phyloP scores from a whole-genome alignment of 2,329 filamentous ascomycete genomes.

The Aureobasidium sp. region DNA sequence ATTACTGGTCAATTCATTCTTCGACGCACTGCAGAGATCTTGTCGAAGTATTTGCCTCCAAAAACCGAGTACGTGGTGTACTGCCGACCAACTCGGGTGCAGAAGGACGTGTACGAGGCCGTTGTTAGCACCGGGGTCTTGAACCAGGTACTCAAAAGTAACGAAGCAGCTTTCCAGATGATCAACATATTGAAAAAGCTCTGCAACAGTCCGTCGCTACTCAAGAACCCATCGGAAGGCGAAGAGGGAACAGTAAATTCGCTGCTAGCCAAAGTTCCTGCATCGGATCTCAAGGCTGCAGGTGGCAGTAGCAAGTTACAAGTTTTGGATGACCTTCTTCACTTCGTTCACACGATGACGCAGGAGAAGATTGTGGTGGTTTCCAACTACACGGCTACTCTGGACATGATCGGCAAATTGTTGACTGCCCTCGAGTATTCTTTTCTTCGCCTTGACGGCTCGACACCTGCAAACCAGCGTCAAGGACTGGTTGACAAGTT shows the following conservation, averaged over 20 bases:
- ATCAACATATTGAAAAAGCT: constrained; percentile 67
- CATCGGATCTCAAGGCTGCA: constrained; percentile 46
- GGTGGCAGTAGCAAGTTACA: constrained; percentile 58
- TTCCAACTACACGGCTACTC: constrained; percentile 67
- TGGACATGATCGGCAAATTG: constrained; percentile 57
- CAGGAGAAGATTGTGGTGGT: constrained; percentile 65
- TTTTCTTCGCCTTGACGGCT: constrained; percentile 62
- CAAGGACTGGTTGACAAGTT: constrained; percentile 63
- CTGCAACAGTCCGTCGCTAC: constrained; percentile 60
- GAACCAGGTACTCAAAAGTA: constrained; percentile 51
- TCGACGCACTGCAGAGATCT: constrained; percentile 56
- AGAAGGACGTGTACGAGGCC: constrained; percentile 53
- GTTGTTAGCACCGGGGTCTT: constrained; percentile 59
- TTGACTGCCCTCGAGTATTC: constrained; percentile 51
- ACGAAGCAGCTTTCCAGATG: constrained; percentile 56
- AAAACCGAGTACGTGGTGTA: constrained; percentile 62
- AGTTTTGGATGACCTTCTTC: constrained; percentile 57
- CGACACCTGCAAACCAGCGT: constrained; percentile 54
- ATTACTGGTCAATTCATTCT: constrained; percentile 58
- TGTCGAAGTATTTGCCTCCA: constrained; percentile 56
- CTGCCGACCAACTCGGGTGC: constrained; percentile 52
- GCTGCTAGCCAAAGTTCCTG: constrained; percentile 42
- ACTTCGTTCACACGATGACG: constrained; percentile 51
- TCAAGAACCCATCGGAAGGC: constrained; percentile 36
- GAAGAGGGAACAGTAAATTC: constrained; percentile 31